Evolutionary conservation across 495 filamentous ascomycete species (phyloP), one percentile per base, ranked within the genome.

Genomic region (Aeminium ludgeri): DNA sequence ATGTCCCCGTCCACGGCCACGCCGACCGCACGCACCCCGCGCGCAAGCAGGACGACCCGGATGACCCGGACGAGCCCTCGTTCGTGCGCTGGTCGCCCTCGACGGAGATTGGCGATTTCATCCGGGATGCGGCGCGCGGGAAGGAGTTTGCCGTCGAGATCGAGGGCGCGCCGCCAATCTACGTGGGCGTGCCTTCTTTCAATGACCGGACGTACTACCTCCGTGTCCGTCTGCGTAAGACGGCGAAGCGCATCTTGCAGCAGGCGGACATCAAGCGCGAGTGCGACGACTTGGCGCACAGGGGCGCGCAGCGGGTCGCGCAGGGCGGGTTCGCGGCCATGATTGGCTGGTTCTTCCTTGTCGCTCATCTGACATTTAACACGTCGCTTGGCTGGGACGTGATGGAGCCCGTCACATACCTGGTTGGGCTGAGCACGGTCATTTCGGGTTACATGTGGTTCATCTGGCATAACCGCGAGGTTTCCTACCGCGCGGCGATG

Each of bases 391-490:
- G 53, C 10, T 94, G 87, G 87, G 84, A 91, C 50, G 74, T 82
- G 0, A 85, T 94, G 68, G 86, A 93, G 58, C 86, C 87, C 0
- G 72, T 93, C 1, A 92, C 83, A 36, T 92, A 93, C 53, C 70
- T 93, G 29, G 82, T 81, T 10, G 83, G 82, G 10, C 65, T 92
- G 45, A 72, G 74, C 6, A 83, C 80, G 12, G 69, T 92, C 55
- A 89, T 96, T 64, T 74, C 76, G 29, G 85, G 84, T 19, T 96
- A 94, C 49, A 62, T 91, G 46, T 94, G 85, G 80, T 94, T 95
- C 53, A 66, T 96, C 10, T 92, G 86, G 58, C 80, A 91, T 56
- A 92, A 86, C 59, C 74, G 82, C 32, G 85, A 92, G 60, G 78
- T 92, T 15, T 80, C 71, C 31, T 93, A 93, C 60, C 75, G 77